Evolutionary conservation across 306 rosid genomes (phyloP).

Genomic region (Adenanthera pavonina): DNA sequence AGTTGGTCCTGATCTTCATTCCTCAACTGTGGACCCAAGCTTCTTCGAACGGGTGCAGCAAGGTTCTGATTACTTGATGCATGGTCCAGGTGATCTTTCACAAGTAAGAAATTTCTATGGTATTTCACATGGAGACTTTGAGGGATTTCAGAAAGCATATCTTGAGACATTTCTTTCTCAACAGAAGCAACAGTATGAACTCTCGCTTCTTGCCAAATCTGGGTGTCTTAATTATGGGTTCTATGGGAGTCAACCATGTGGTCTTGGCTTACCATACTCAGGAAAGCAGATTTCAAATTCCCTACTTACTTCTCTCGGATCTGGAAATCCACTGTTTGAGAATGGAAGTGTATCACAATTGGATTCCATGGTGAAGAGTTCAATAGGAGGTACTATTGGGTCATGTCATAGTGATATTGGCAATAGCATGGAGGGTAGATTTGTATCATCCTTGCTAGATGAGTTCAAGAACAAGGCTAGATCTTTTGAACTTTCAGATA

Average conservation of each 20-base stretch:
- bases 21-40: slow-evolving; percentile 56
- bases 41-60: slow-evolving; percentile 60
- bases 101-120: slow-evolving; percentile 59
- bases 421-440: slow-evolving; percentile 63
- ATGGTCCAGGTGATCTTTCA: slow-evolving; percentile 60
- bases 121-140: slow-evolving; percentile 65
- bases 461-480: slow-evolving; percentile 90
- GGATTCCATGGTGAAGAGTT: slow-evolving; percentile 70
- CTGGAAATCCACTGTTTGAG: slow-evolving; percentile 66
- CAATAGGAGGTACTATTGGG: slow-evolving; percentile 68
- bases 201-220: slow-evolving; percentile 70
- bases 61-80: slow-evolving; percentile 63
- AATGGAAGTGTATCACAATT: slow-evolving; percentile 57
- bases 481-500: slow-evolving; percentile 90
- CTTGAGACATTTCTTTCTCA: slow-evolving; percentile 77
- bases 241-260: slow-evolving; percentile 65
- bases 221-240: slow-evolving; percentile 61
- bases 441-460: slow-evolving; percentile 75
- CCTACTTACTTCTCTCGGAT: slow-evolving; percentile 63
- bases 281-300: slow-evolving; percentile 64
- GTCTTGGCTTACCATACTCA: slow-evolving; percentile 66
- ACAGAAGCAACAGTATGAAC: slow-evolving; percentile 77
- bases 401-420: slow-evolving; percentile 67
- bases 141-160: slow-evolving; percentile 74
- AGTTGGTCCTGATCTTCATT: slow-evolving; percentile 56